phyloP scores from a whole-genome alignment of 2,329 filamentous ascomycete species.

The Apiospora aurea region DNA sequence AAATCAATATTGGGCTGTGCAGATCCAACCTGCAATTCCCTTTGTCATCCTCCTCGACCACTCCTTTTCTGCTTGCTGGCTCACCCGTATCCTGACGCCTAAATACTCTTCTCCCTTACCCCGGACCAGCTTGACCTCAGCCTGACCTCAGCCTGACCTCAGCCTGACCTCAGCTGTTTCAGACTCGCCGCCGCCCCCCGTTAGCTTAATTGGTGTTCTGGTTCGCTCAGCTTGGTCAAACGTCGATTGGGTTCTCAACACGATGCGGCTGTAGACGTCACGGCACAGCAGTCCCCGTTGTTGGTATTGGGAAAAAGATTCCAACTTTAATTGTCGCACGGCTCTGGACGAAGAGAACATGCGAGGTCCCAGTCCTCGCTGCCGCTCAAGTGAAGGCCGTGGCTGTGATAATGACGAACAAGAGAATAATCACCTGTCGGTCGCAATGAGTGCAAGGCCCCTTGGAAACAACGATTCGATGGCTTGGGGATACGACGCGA shows the following conservation, averaged over 20 bases:
- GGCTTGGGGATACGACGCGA: background rate
- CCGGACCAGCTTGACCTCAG: constrained; percentile 8
- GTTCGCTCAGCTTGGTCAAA: background rate
- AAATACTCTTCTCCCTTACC: constrained; percentile 14
- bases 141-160: too few relatives aligned
- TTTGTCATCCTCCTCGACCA: background rate
- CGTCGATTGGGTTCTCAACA: background rate
- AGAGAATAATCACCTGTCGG: background rate
- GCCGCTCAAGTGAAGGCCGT: constrained; percentile 10
- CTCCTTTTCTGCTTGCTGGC: background rate
- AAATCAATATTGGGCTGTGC: constrained; percentile 9
- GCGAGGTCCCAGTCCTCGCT: constrained; percentile 20
- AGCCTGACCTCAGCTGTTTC: constrained; percentile 7
- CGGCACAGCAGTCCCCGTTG: constrained; percentile 5
- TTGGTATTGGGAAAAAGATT: constrained; percentile 15
- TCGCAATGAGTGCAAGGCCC: constrained; percentile 5
- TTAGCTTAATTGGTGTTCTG: constrained; percentile 17
- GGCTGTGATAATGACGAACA: constrained; percentile 4
- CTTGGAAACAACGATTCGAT: constrained; percentile 1
- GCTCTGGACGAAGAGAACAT: constrained; percentile 3
- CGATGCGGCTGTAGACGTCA: constrained; percentile 19
- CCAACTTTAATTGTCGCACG: background rate
- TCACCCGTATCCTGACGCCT: background rate
- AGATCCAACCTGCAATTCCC: constrained; percentile 5
- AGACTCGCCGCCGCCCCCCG: constrained; percentile 12